These are phyloP conservation scores for Inonotus hispidus DNA, from an alignment of 1,284 basidiomycete genomes.

Conservation along the genomic window DNA sequence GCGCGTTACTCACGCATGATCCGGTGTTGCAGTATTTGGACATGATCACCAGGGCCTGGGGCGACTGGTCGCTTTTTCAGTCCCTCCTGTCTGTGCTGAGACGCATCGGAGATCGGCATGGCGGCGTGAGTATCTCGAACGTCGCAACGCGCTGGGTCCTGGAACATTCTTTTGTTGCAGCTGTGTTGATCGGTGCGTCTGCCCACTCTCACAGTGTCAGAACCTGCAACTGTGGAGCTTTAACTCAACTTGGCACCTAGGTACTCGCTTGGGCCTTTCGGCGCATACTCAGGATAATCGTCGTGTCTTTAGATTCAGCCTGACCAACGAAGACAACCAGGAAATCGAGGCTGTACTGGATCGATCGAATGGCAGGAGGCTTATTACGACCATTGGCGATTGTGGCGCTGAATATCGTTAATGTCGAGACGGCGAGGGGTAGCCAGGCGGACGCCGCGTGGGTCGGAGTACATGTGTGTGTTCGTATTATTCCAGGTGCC, in stretches of 20 bases:
- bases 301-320: conserved; percentile 51
- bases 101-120: conserved; percentile 61
- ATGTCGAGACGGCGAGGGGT: conserved; percentile 10
- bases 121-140: conserved; percentile 66
- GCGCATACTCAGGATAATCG: conserved; percentile 68
- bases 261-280: conserved; percentile 68
- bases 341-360: conserved; percentile 58
- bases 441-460: too few relatives aligned
- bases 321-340: conserved; percentile 50
- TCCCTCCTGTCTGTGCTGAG: conserved; percentile 52
- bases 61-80: conserved; percentile 71
- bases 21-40: conserved; percentile 60
- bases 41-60: conserved; percentile 75
- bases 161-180: conserved; percentile 71
- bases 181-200: conserved; percentile 66
- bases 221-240: neutral
- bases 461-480: too few relatives aligned
- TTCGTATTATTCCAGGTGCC: too few relatives aligned
- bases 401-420: conserved; percentile 78
- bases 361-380: conserved; percentile 49
- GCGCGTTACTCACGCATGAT: neutral
- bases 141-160: conserved; percentile 78
- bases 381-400: conserved; percentile 69
- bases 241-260: conserved; percentile 31
- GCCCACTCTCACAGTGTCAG: neutral